Evolutionary conservation across 768 basidiomycete genomes (phyloP), one percentile per base, ranked within the genome.

Genomic region (Punctularia strigosozonata): DNA sequence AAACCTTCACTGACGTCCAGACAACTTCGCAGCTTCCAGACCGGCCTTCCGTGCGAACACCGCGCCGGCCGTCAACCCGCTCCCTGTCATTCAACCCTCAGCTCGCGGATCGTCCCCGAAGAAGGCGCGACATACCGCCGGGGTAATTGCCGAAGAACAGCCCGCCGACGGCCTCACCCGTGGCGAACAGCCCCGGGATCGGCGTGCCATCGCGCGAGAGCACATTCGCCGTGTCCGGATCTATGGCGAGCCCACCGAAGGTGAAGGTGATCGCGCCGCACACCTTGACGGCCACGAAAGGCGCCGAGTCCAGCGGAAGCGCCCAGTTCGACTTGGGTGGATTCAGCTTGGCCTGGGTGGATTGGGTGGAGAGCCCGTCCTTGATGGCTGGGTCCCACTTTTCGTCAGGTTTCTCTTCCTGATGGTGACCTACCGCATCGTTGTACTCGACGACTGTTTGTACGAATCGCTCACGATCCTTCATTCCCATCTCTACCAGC

Each of bases 211-310:
- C 10, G 10, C 10, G 10, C 0, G 63, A 65, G 1, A 78, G 35
- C 5, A 81, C 77, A 1, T 54, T 66, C 7, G 71, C 66, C 0
- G 71, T 75, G 13, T 59, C 48, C 0, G 75, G 66, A 46, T 80
- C 68, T 44, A 82, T 71, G 0, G 66, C 71, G 2, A 82, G 52
- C 1, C 80, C 80, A 1, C 80, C 78, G 58, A 80, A 82, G 2
- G 77, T 82, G 58, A 80, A 83, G 1, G 80, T 81, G 39, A 80
- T 69, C 5, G 78, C 80, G 56, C 79, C 80, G 0, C 71, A 61
- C 6, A 82, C 74, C 48, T 75, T 78, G 23, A 82, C 74, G 2
- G 78, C 79, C 51, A 80, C 57, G 46, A 77, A 76, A 0, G 76
- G 76, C 10, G 60, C 52, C 30, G 64, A 45, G 25, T 72, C 66